Percentiles rank a stretch among this genome's conserved stretches.
These are phyloP conservation scores for Tetrahymena elliotti DNA, from an alignment of 73 alveolate species.

Conservation along the genomic window DNA sequence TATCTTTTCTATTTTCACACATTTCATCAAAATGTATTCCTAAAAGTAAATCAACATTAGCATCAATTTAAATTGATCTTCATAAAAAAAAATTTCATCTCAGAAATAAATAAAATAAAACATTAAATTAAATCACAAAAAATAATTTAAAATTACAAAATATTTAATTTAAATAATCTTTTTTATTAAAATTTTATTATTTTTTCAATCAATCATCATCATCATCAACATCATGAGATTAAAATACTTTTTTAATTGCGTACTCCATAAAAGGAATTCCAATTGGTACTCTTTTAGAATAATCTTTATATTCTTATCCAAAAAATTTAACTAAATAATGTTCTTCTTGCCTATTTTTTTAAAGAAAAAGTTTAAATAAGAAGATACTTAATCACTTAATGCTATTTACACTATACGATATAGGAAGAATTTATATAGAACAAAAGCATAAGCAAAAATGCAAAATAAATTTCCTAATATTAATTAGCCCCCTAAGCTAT, in stretches of 20 bases:
- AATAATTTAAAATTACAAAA: too few species aligned
- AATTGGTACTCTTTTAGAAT: constrained; percentile 48
- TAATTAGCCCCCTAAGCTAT: constrained; percentile 77
- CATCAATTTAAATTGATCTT: too few species aligned
- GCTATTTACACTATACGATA: constrained; percentile 28
- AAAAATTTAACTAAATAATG: constrained; percentile 57
- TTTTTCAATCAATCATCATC: background rate
- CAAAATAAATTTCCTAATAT: constrained; percentile 68
- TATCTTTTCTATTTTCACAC: too few species aligned
- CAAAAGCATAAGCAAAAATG: constrained; percentile 49
- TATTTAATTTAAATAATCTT: too few species aligned
- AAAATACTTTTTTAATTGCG: background rate
- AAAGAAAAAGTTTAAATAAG: background rate
- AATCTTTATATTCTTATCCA: constrained; percentile 61
- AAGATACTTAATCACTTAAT: background rate
- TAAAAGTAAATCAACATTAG: too few species aligned
- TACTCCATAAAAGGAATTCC: constrained; percentile 72
- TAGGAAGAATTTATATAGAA: constrained; percentile 60
- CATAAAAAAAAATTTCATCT: too few species aligned
- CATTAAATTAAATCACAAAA: too few species aligned
- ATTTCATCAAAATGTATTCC: too few species aligned
- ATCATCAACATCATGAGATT: background rate
- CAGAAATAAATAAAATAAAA: too few species aligned
- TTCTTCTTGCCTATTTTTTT: constrained; percentile 58
- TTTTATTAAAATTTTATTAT: background rate